Evolutionary conservation across 2,329 filamentous ascomycete species (phyloP), one percentile per base, ranked within the genome.

Genomic region (Paraconiothyrium sp.): DNA sequence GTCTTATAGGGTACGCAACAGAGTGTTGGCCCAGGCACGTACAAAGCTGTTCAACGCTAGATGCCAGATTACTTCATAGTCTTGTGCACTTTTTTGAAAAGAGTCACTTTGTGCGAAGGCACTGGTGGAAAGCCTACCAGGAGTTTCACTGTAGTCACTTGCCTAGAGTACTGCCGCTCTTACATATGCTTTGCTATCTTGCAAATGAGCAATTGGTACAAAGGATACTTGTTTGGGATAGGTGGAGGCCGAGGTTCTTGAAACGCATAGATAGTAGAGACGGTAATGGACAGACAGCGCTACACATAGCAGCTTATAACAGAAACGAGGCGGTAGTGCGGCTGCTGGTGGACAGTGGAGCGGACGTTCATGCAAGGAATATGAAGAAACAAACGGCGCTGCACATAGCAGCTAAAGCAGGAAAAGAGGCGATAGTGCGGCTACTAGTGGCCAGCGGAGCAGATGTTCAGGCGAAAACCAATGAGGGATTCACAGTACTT

Each of bases 51-150:
- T 50, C 51, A 20, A 13, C 27, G 27, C 55, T 61, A 34, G 59
- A 43, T 39, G 30, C 46, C 20, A 20, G 60, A 35, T 51, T 64
- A 16, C 57, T 59, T 39, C 27, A 52, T 41, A n/a, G 27, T 43
- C 20, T 37, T 43, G n/a, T 6, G 7, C 3, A 37, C 14, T 74
- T 62, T 30, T 55, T 60, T 3, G 32, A 60, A 13, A 51, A 34
- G 35, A 2, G 46, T 20, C 48, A 46, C 49, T 1, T 30, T 58
- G 13, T 49, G 39, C 20, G 57, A 16, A n/a, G 27, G 22, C 34
- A 46, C 67, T 52, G 72, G 63, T 8, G 67, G 51, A 1, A 72
- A 48, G n/a, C 70, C 70, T 43, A 64, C 70, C 59, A 68, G 73
- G 32, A 22, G 30, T 5, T 16, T 13, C 22, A 13, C 3, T 30